Evolutionary conservation across 495 filamentous ascomycete species (phyloP).

Genomic region (Venustampulla echinocandica): DNA sequence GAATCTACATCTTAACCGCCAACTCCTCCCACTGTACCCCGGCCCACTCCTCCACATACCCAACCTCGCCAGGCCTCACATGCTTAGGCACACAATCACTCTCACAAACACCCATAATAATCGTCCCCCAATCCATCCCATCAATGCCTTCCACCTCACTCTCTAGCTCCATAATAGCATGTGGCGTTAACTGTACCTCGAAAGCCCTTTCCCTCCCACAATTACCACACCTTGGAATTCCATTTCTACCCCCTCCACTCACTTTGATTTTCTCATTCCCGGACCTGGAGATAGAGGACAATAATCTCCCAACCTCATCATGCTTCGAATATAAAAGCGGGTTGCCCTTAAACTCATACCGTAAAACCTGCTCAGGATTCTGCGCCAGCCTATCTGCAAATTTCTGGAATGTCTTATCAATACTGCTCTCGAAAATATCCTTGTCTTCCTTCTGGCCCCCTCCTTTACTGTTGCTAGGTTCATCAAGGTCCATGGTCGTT

Average conservation of each 20-base stretch:
- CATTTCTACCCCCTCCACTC: conserved; percentile 16
- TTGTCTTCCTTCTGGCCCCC: conserved; percentile 65
- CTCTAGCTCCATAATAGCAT: conserved; percentile 85
- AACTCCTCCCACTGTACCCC: conserved; percentile 95
- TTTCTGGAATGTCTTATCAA: conserved; percentile 85
- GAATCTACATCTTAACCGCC: conserved; percentile 8
- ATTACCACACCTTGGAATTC: conserved; percentile 64
- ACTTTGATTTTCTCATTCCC: conserved; percentile 16
- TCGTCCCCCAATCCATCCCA: conserved; percentile 97
- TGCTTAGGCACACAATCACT: conserved; percentile 54
- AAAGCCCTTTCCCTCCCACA: conserved; percentile 75
- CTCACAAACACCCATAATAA: conserved; percentile 81
- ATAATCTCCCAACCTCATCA: conserved; percentile 61
- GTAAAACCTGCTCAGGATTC: conserved; percentile 88
- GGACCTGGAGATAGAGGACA: conserved; percentile 28
- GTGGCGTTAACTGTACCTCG: conserved; percentile 82
- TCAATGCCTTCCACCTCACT: conserved; percentile 67
- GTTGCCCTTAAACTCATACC: conserved; percentile 77
- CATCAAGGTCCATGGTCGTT: conserved; percentile 49
- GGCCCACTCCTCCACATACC: conserved; percentile 88
- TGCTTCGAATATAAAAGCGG: conserved; percentile 74
- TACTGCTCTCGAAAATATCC: conserved; percentile 70
- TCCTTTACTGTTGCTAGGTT: conserved; percentile 33
- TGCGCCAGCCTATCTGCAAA: conserved; percentile 82
- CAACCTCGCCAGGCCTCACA: conserved; percentile 40